phyloP scores from a whole-genome alignment of 805 yeast genomes.

The Candida boidinii region DNA sequence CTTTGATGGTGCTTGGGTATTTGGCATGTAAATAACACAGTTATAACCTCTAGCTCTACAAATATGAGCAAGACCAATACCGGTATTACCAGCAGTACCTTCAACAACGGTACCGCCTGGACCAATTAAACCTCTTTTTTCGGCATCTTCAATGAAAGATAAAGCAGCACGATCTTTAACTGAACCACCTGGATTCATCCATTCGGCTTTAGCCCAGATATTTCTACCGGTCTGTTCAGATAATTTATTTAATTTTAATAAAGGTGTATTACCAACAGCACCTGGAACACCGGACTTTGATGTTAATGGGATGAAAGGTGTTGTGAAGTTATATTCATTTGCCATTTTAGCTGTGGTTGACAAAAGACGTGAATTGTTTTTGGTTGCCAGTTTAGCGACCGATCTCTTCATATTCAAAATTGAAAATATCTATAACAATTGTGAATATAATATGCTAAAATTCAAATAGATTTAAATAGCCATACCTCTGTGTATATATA shows the following conservation, averaged over 20 bases:
- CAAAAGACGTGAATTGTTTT: neutral
- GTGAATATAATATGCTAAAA: no score
- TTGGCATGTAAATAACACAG: slow-evolving; percentile 84
- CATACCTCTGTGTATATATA: no score
- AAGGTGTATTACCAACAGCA: slow-evolving; percentile 92
- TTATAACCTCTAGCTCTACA: slow-evolving; percentile 79
- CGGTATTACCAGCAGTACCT: slow-evolving; percentile 96
- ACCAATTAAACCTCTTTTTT: slow-evolving; percentile 47
- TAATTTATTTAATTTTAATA: slow-evolving; percentile 51
- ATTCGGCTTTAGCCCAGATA: slow-evolving; percentile 85
- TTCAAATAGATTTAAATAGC: no score
- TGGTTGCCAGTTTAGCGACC: neutral
- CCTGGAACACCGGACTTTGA: slow-evolving; percentile 63
- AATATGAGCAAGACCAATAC: slow-evolving; percentile 78
- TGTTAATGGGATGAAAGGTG: slow-evolving; percentile 56
- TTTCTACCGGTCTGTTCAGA: slow-evolving; percentile 58
- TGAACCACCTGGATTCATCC: slow-evolving; percentile 90
- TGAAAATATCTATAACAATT: neutral
- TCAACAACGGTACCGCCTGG: slow-evolving; percentile 87
- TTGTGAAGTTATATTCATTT: neutral
- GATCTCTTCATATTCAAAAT: neutral
- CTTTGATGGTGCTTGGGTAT: slow-evolving; percentile 77
- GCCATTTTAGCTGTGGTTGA: neutral
- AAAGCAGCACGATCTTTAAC: slow-evolving; percentile 89
- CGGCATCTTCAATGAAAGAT: slow-evolving; percentile 72